Conservation (phyloP, 2,329 filamentous ascomycete species). For the Penicillium crustosum region DNA sequence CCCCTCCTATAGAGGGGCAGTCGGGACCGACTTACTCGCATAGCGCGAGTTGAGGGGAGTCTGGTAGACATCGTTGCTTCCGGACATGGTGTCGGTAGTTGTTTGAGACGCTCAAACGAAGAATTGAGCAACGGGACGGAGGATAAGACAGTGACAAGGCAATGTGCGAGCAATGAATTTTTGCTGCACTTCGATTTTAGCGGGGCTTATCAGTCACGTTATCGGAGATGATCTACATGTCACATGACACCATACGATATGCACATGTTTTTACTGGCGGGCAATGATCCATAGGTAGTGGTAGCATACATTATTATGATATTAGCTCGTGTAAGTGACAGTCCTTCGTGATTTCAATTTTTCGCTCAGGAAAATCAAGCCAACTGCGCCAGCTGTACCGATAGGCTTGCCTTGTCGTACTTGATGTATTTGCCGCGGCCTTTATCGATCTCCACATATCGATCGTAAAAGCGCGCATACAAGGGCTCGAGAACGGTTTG, state of each 20-base stretch:
- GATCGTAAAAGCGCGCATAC: constrained; percentile 93
- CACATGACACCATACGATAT: neutral
- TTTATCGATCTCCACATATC: constrained; percentile 97
- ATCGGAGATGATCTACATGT: constrained; percentile 24
- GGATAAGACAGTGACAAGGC: constrained; percentile 11
- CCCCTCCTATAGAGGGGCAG: constrained; percentile 14
- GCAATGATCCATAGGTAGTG: neutral
- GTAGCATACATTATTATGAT: constrained; percentile 4
- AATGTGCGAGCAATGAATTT: constrained; percentile 35
- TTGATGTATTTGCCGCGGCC: constrained; percentile 98
- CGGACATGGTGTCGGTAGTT: constrained; percentile 35
- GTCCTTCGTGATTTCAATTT: neutral
- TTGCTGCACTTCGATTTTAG: constrained; percentile 28
- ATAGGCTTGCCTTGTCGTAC: constrained; percentile 84
- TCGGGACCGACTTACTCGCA: constrained; percentile 52
- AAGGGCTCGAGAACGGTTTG: constrained; percentile 90
- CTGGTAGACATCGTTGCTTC: constrained; percentile 58
- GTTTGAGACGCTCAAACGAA: constrained; percentile 20
- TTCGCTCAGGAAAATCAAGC: constrained; percentile 5
- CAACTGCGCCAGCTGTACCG: constrained; percentile 54
- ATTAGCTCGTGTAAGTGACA: constrained; percentile 8
- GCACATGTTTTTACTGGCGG: neutral
- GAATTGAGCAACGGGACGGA: constrained; percentile 24
- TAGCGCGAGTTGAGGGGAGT: constrained; percentile 72
- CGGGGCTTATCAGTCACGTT: constrained; percentile 44